These are phyloP conservation scores for Termitomyces sp. DNA, from an alignment of 768 basidiomycete species.

Conservation along the genomic window DNA sequence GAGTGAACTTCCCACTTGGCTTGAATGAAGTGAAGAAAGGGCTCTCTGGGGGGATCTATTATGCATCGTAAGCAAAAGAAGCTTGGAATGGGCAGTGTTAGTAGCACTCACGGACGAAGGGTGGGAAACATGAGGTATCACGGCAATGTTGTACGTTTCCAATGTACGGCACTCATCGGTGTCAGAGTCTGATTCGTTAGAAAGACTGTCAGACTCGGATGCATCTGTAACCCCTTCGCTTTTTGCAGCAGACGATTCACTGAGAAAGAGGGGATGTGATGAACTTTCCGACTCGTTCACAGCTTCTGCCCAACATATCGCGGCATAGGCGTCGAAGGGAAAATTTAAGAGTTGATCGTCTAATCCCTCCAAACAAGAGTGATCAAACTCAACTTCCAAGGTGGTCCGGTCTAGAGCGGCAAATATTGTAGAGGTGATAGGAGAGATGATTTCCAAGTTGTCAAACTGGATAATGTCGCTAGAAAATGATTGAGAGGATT, in stretches of 20 bases:
- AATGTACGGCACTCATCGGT: slow-evolving; percentile 24
- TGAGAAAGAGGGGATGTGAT: not conserved
- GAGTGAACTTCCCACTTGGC: slow-evolving; percentile 13
- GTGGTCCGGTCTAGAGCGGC: slow-evolving; percentile 33
- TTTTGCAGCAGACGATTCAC: not conserved
- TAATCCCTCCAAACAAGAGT: slow-evolving; percentile 34
- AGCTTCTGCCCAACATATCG: slow-evolving; percentile 32
- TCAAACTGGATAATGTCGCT: slow-evolving; percentile 22
- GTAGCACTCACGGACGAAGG: slow-evolving; percentile 5
- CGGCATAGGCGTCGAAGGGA: slow-evolving; percentile 32
- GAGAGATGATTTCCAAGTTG: slow-evolving; percentile 12
- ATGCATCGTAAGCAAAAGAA: not conserved
- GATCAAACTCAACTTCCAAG: slow-evolving; percentile 33
- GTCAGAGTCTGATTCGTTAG: slow-evolving; percentile 25
- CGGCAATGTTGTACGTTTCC: not conserved
- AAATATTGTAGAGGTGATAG: slow-evolving; percentile 8
- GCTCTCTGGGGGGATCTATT: slow-evolving; percentile 3
- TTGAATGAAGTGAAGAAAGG: slow-evolving; percentile 3
- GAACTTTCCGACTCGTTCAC: slow-evolving; percentile 10
- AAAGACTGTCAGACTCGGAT: slow-evolving; percentile 17
- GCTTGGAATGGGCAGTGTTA: not conserved
- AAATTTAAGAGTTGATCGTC: slow-evolving; percentile 33
- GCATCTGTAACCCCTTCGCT: not conserved
- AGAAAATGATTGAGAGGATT: slow-evolving; percentile 21
- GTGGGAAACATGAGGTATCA: not conserved